Evolutionary conservation across 2,329 filamentous ascomycete species (phyloP).

Genomic region (Alternaria dauci): DNA sequence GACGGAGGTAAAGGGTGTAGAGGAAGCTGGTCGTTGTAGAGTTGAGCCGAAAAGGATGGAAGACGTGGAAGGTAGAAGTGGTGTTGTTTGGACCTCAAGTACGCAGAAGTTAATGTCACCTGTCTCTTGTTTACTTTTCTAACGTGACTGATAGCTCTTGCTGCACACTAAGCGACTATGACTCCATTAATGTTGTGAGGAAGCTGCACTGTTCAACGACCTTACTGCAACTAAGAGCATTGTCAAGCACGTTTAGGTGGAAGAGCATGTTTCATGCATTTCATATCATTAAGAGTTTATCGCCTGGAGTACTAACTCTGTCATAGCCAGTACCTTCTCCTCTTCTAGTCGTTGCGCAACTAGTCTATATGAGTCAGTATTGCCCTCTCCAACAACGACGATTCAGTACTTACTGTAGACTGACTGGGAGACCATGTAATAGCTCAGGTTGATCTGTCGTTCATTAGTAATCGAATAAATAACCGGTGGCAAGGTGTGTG

Average conservation of each 20-base stretch:
- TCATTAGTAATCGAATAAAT: constrained; percentile 6
- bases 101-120: neutral
- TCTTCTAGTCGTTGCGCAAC: constrained; percentile 53
- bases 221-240: neutral
- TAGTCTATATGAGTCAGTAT: constrained; percentile 30
- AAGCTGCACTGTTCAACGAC: neutral
- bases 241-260: neutral
- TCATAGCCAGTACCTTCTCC: constrained; percentile 55
- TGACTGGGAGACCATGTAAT: constrained; percentile 56
- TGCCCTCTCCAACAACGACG: neutral
- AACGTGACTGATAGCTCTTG: constrained; percentile 9
- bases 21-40: constrained; percentile 25
- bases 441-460: constrained; percentile 46
- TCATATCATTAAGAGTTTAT: constrained; percentile 13
- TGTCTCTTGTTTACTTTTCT: neutral
- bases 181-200: neutral
- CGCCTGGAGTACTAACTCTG: constrained; percentile 45
- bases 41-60: constrained; percentile 16
- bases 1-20: neutral
- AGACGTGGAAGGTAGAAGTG: constrained; percentile 13
- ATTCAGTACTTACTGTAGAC: constrained; percentile 44
- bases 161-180: neutral
- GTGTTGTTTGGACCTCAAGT: constrained; percentile 2
- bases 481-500: neutral
- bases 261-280: neutral